Conservation (phyloP, 768 basidiomycete species). For the Naganishia randhawae region DNA sequence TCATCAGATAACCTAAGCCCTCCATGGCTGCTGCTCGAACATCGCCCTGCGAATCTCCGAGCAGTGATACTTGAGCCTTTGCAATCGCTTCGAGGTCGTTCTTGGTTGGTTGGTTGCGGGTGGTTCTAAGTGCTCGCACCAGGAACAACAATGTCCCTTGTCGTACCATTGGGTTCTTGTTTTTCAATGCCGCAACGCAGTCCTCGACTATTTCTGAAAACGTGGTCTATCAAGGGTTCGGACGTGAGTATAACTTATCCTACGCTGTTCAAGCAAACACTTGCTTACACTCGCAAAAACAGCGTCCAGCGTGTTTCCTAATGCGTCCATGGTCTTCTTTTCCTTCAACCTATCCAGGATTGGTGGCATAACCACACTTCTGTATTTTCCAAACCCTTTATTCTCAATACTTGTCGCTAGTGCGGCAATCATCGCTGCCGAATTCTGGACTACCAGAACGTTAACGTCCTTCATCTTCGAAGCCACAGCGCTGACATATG, state of each 20-base stretch:
- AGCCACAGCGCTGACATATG: constrained; percentile 72
- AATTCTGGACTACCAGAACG: constrained; percentile 87
- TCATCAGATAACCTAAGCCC: constrained; percentile 85
- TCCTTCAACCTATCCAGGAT: constrained; percentile 91
- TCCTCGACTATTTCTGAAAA: constrained; percentile 80
- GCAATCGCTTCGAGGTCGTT: constrained; percentile 76
- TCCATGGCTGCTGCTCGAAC: constrained; percentile 85
- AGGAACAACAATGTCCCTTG: constrained; percentile 87
- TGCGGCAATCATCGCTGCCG: constrained; percentile 76
- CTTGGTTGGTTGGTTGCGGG: constrained; percentile 65
- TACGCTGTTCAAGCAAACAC: background rate
- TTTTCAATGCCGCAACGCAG: constrained; percentile 67
- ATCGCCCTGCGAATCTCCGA: constrained; percentile 85
- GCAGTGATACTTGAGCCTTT: constrained; percentile 66
- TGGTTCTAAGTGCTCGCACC: constrained; percentile 68
- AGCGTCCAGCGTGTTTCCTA: constrained; percentile 83
- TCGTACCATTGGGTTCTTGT: constrained; percentile 96
- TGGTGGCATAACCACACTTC: constrained; percentile 66
- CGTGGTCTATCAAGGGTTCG: constrained; percentile 58
- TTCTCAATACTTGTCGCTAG: constrained; percentile 75
- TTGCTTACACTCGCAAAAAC: constrained; percentile 71
- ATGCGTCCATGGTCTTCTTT: constrained; percentile 81
- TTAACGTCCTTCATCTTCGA: constrained; percentile 83
- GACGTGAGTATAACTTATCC: background rate
- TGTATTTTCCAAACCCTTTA: constrained; percentile 66